Evolutionary conservation across 768 basidiomycete species (phyloP).

Genomic region (Collybia sp.): DNA sequence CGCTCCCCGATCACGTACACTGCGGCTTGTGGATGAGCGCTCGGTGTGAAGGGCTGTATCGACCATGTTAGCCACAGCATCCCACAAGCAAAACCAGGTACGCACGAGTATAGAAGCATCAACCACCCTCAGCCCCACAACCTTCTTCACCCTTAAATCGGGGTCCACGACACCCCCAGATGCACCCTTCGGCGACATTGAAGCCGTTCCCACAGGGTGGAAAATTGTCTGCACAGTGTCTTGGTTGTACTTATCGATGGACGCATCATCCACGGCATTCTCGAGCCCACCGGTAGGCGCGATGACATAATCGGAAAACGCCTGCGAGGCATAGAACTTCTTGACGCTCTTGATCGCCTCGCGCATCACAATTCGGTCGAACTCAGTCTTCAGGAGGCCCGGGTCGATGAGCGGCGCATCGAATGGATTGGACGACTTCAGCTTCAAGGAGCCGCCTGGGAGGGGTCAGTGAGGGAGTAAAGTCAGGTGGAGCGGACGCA

Average conservation of each 20-base stretch:
- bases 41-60: slow-evolving; percentile 1
- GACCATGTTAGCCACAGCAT: too few species aligned
- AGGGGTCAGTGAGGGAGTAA: background rate
- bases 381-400: slow-evolving; percentile 24
- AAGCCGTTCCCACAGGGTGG: slow-evolving; percentile 22
- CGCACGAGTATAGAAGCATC: slow-evolving; percentile 23
- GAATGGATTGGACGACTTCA: slow-evolving; percentile 6
- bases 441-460: slow-evolving; percentile 1
- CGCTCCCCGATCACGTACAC: slow-evolving; percentile 2
- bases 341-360: slow-evolving; percentile 4
- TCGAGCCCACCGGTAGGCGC: slow-evolving; percentile 1
- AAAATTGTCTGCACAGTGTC: slow-evolving; percentile 11
- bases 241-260: slow-evolving; percentile 22
- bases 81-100: background rate
- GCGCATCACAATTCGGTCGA: slow-evolving; percentile 8
- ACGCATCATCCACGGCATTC: slow-evolving; percentile 20
- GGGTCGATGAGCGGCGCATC: slow-evolving; percentile 8
- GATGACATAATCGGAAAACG: slow-evolving; percentile 2
- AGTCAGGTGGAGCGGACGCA: background rate
- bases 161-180: slow-evolving; percentile 10
- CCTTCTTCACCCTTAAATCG: slow-evolving; percentile 28
- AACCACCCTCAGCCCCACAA: slow-evolving; percentile 27
- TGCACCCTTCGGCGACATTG: slow-evolving; percentile 15
- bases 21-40: slow-evolving; percentile 1
- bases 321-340: slow-evolving; percentile 4